Base-by-base conservation (phyloP, 495 filamentous ascomycete species). In the Cenococcum geophilum region DNA sequence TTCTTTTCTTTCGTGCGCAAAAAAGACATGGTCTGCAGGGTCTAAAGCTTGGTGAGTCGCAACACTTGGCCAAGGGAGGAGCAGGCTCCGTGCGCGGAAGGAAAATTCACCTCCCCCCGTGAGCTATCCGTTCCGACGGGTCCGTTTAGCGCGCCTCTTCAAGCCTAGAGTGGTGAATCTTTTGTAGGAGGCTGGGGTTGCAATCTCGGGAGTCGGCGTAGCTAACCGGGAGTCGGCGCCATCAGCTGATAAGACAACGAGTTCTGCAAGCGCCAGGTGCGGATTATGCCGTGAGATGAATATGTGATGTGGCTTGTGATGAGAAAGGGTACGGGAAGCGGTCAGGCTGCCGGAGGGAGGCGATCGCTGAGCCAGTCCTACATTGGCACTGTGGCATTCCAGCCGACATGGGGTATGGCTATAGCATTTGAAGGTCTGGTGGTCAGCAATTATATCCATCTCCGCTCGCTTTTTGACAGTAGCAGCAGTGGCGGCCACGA, bases 231-330 rank as follows among this genome's bases (percentile, higher is more conserved):
- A 27, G 49, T 22, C 45, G 25, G 49, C 49, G 14, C 20, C 49
- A 25, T 52, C 49, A 32, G 49, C 25, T 25, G 21, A 51, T 51
- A 51, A 27, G 49, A 25, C 21, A 27, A 16, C 20, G 23, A 52
- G 23, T 5, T 14, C 8, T 16, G 14, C 9, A 23, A 4, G 18
- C 4, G 49, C 20, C 18, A 52, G 1, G 16, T 16, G 0, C 14
- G 23, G 14, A 5, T 25, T 23, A 52, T 52, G 21, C 49, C 49
- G 49, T 23, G 21, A 6, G 49, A 16, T 20, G 14, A 9, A 51
- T 27, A 52, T 52, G 49, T 52, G 49, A 25, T 32, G 49, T 25
- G 49, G 25, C 27, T 52, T 52, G 49, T 52, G 49, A 52, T 32
- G 23, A 32, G 16, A 32, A 27, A 27, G 21, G 49, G 25, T 52